phyloP scores from a whole-genome alignment of 176 grass and related monocot genomes.

The Elaeis guineensis region DNA sequence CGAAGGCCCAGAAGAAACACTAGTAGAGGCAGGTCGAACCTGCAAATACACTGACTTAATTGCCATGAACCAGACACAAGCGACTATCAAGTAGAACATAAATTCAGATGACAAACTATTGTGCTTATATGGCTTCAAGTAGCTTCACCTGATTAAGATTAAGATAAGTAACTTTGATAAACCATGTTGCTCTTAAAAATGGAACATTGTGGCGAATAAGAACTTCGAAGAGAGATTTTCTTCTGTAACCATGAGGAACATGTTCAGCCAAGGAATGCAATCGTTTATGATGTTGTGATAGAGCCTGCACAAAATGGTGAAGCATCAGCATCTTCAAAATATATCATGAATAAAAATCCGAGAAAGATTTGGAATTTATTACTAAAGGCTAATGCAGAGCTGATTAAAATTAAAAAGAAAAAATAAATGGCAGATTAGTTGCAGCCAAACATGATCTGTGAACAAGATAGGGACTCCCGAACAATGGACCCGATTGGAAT shows the following conservation, averaged over 20 bases:
- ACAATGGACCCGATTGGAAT: too few relatives aligned
- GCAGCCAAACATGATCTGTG: too few relatives aligned
- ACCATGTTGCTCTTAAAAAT: constrained; percentile 93
- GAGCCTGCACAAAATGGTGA: constrained; percentile 36
- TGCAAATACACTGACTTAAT: constrained; percentile 37
- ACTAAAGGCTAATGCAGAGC: too few relatives aligned
- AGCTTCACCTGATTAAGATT: constrained; percentile 95
- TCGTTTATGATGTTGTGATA: constrained; percentile 71
- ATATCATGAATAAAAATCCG: too few relatives aligned
- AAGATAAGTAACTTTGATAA: constrained; percentile 98
- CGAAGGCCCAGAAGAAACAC: constrained; percentile 47
- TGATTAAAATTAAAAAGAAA: too few relatives aligned
- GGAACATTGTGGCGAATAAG: constrained; percentile 88
- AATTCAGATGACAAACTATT: neutral
- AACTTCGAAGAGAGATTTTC: constrained; percentile 93
- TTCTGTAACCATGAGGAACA: constrained; percentile 96
- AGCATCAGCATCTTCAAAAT: too few relatives aligned
- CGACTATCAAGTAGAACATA: too few relatives aligned
- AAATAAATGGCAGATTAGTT: neutral
- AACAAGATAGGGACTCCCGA: too few relatives aligned
- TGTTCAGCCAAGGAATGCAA: constrained; percentile 74
- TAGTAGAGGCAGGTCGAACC: constrained; percentile 47
- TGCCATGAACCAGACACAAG: constrained; percentile 7
- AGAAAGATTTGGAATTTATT: too few relatives aligned
- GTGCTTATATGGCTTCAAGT: constrained; percentile 5